Evolutionary conservation across 306 rosid genomes (phyloP).

Genomic region (Cucurbita maxima): DNA sequence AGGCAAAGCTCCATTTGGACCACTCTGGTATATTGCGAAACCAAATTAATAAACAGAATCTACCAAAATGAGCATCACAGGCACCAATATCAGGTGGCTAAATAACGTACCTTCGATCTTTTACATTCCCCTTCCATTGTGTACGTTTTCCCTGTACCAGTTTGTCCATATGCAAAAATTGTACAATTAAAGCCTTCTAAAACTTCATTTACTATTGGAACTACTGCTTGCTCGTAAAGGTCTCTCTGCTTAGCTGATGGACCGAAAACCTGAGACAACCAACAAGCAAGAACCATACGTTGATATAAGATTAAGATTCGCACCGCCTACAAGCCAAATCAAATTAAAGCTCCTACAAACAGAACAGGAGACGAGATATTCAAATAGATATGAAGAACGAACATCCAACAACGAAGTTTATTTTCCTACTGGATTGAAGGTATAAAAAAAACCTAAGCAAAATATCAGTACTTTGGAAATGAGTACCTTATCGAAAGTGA

Average conservation of each 20-base stretch:
- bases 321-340: not conserved
- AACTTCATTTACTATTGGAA: conserved; percentile 78
- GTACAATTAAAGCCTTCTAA: conserved; percentile 89
- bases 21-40: conserved; percentile 33
- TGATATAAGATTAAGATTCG: not conserved
- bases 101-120: conserved; percentile 50
- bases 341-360: not conserved
- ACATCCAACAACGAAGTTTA: not conserved
- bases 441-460: not conserved
- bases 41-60: not conserved
- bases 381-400: not conserved
- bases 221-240: conserved; percentile 74
- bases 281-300: not conserved
- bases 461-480: not conserved
- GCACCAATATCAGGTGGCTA: not conserved
- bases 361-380: not conserved
- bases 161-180: conserved; percentile 88
- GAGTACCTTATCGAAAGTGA: conserved; percentile 79
- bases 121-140: conserved; percentile 98
- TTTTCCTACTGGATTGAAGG: not conserved
- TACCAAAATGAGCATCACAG: not conserved
- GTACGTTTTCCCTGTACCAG: conserved; percentile 84
- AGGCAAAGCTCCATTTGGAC: conserved; percentile 82
- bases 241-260: conserved; percentile 76
- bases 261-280: conserved; percentile 54